Percentiles rank a stretch among this genome's conserved stretches.
Conservation (phyloP, 139 green algal species). For the Auxenochlorella protothecoides region DNA sequence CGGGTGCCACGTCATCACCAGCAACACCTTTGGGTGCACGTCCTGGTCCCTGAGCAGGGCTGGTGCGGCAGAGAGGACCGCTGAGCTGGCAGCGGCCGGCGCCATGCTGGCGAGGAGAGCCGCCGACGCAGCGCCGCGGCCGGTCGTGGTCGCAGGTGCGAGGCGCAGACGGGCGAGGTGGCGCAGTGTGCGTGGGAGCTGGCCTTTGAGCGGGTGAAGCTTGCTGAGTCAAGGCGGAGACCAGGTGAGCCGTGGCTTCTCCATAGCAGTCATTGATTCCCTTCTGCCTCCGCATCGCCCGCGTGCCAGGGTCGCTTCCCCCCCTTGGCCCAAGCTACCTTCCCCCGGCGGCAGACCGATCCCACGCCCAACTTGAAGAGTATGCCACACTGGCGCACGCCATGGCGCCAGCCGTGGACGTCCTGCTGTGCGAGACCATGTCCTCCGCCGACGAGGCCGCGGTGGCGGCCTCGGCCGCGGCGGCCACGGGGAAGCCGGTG, state of each 20-base stretch:
- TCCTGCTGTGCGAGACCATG: constrained; percentile 52
- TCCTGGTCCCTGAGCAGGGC: constrained; percentile 18
- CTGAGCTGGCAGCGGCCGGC: constrained; percentile 8
- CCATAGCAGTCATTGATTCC: too few species aligned
- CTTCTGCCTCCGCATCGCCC: too few species aligned
- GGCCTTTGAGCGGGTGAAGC: too few species aligned
- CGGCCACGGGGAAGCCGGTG: constrained; percentile 19
- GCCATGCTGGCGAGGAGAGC: constrained; percentile 1
- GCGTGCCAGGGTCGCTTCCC: too few species aligned
- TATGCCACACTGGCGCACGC: neutral
- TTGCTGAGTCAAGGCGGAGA: too few species aligned
- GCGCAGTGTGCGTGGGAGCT: neutral
- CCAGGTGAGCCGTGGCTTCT: too few species aligned
- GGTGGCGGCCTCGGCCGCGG: constrained; percentile 23
- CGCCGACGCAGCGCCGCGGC: constrained; percentile 1
- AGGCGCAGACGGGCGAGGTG: neutral
- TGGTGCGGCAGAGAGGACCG: neutral
- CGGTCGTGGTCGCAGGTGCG: constrained; percentile 15
- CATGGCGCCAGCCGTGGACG: constrained; percentile 30
- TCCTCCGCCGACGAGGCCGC: constrained; percentile 24
- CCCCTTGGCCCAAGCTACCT: too few species aligned
- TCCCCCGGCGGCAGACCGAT: too few species aligned
- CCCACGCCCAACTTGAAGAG: too few species aligned
- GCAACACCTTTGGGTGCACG: constrained; percentile 48
- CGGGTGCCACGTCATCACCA: constrained; percentile 37